phyloP scores from a whole-genome alignment of 2,329 filamentous ascomycete genomes.

The Sclerotinia borealis region DNA sequence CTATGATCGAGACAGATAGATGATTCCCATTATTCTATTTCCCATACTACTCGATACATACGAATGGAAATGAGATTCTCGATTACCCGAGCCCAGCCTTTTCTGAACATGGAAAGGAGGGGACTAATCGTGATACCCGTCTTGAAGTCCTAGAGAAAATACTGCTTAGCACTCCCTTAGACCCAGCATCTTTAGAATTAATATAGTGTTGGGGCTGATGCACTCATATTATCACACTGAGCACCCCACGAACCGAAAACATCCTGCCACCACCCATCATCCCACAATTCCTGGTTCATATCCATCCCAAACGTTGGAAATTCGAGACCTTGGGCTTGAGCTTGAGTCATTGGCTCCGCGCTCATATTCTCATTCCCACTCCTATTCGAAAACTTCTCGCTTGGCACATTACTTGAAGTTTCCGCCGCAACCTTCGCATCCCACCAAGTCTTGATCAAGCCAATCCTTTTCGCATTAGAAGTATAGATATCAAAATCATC shows the following conservation, averaged over 20 bases:
- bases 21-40: no score
- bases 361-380: background rate
- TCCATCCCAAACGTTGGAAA: background rate
- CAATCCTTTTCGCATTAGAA: background rate
- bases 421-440: slow-evolving; percentile 4
- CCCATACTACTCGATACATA: no score
- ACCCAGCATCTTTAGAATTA: no score
- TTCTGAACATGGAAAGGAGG: no score
- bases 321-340: background rate
- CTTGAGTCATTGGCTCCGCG: background rate
- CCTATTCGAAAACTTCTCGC: background rate
- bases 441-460: slow-evolving; percentile 3
- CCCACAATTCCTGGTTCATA: background rate
- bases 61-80: no score
- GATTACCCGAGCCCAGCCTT: no score
- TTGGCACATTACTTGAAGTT: background rate
- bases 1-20: no score
- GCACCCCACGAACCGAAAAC: background rate
- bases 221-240: background rate
- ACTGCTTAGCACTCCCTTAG: no score
- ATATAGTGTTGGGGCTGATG: background rate
- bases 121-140: no score
- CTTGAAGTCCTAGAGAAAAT: no score
- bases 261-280: slow-evolving; percentile 9
- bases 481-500: background rate